These are phyloP conservation scores for Podila minutissima DNA, from an alignment of 192 early-diverging fungal genomes.

Conservation along the genomic window DNA sequence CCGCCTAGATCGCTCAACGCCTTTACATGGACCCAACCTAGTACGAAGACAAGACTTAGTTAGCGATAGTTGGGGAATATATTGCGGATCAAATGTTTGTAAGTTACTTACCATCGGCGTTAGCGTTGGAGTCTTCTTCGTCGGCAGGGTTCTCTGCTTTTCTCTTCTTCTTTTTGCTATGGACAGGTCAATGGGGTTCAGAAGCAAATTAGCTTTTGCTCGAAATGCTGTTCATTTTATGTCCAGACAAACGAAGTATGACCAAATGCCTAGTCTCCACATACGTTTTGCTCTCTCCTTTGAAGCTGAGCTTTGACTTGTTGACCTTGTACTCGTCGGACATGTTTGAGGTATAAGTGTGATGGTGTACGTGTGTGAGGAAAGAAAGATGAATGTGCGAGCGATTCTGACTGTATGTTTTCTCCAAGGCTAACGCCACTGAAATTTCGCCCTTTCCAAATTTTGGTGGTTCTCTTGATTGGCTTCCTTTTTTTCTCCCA, in stretches of 20 bases:
- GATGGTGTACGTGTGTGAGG: background rate
- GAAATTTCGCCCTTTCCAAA: too few relatives aligned
- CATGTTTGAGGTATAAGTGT: conserved; percentile 17
- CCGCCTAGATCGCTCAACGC: conserved; percentile 72
- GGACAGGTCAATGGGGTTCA: background rate
- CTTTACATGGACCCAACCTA: conserved; percentile 75
- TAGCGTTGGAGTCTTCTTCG: conserved; percentile 38
- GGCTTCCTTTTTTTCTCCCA: too few relatives aligned
- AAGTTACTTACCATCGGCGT: conserved; percentile 33
- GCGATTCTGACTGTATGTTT: background rate
- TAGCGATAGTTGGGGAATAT: background rate
- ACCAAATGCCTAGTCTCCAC: background rate
- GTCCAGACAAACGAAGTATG: background rate
- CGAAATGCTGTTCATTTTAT: background rate
- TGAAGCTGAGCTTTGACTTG: conserved; percentile 66
- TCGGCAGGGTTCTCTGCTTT: conserved; percentile 54
- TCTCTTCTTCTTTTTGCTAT: conserved; percentile 73
- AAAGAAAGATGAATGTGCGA: background rate
- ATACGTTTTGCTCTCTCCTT: conserved; percentile 64
- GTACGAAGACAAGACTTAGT: background rate
- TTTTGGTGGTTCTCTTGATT: too few relatives aligned
- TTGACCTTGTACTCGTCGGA: conserved; percentile 52
- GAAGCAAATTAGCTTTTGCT: too few relatives aligned
- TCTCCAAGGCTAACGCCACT: too few relatives aligned
- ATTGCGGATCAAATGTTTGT: background rate